These are phyloP conservation scores for Cryoendolithus antarcticus DNA, from an alignment of 2,329 filamentous ascomycete genomes.

Conservation along the genomic window DNA sequence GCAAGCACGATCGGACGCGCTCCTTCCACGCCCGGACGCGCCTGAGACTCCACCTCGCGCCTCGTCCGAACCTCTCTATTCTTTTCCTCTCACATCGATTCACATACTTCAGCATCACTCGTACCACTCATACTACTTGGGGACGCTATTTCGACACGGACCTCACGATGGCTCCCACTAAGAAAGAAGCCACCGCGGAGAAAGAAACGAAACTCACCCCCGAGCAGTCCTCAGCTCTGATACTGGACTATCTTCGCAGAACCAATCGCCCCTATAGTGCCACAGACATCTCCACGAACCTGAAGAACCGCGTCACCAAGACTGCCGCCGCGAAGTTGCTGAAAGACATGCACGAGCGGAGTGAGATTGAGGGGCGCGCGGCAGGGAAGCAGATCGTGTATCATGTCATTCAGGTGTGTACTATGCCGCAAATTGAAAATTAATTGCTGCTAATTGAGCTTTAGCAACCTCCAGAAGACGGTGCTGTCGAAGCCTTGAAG, in stretches of 20 bases:
- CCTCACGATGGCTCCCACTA: slow-evolving; percentile 20
- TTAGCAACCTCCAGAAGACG: slow-evolving; percentile 2
- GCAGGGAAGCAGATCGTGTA: slow-evolving; percentile 52
- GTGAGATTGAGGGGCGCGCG: slow-evolving; percentile 44
- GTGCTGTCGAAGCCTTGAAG: slow-evolving; percentile 36
- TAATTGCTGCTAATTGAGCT: too few species aligned
- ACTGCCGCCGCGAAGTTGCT: slow-evolving; percentile 48
- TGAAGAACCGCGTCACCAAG: slow-evolving; percentile 24
- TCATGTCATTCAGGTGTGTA: slow-evolving; percentile 37
- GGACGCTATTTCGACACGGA: too few species aligned
- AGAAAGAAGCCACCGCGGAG: slow-evolving; percentile 14
- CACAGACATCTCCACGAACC: slow-evolving; percentile 23
- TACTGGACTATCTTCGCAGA: slow-evolving; percentile 21
- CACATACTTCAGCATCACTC: too few species aligned
- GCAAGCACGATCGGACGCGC: too few species aligned
- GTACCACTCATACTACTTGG: too few species aligned
- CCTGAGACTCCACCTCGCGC: neutral
- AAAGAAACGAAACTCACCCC: slow-evolving; percentile 20
- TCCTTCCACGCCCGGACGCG: neutral
- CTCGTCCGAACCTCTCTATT: too few species aligned
- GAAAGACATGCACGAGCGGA: slow-evolving; percentile 49
- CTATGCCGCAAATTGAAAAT: neutral
- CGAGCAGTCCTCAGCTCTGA: slow-evolving; percentile 17
- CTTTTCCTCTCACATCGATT: too few species aligned
- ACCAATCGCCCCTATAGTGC: slow-evolving; percentile 24